Conservation (phyloP, 1,284 basidiomycete genomes). For the Ganoderma resinaceum region DNA sequence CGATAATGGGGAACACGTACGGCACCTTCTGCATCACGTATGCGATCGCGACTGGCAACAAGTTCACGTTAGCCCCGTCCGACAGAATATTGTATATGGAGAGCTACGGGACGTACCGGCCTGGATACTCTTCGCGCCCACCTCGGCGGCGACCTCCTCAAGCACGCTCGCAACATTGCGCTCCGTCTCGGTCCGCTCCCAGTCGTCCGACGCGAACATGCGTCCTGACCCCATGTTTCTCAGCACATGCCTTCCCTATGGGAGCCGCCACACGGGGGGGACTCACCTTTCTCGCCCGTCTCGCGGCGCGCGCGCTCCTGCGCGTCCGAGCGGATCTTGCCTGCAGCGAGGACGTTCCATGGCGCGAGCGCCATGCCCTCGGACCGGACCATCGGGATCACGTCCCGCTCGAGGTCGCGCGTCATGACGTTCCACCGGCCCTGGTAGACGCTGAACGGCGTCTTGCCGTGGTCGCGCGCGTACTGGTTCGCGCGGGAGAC, state of each 20-base stretch:
- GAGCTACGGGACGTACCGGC: constrained; percentile 18
- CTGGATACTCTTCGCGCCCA: constrained; percentile 32
- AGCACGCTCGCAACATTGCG: constrained; percentile 32
- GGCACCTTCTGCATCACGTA: constrained; percentile 55
- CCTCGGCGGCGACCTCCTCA: constrained; percentile 35
- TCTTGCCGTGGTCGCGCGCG: constrained; percentile 49
- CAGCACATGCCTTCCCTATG: background rate
- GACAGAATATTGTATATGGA: background rate
- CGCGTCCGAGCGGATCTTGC: constrained; percentile 39
- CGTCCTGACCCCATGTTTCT: constrained; percentile 17
- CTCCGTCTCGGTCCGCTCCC: constrained; percentile 37
- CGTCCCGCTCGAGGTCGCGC: constrained; percentile 63
- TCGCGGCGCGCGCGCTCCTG: constrained; percentile 34
- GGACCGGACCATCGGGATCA: constrained; percentile 58
- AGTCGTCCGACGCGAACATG: constrained; percentile 13
- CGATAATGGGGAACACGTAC: constrained; percentile 51
- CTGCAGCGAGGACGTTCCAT: constrained; percentile 42
- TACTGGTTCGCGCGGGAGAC: constrained; percentile 60
- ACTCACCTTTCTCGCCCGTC: constrained; percentile 31
- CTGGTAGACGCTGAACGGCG: constrained; percentile 64
- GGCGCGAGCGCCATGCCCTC: constrained; percentile 36
- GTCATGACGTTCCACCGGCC: constrained; percentile 57
- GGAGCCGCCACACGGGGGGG: background rate
- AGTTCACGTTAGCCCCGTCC: background rate
- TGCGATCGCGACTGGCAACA: constrained; percentile 48